phyloP scores from a whole-genome alignment of 148 eudicot species.

The Nyssa sinensis region DNA sequence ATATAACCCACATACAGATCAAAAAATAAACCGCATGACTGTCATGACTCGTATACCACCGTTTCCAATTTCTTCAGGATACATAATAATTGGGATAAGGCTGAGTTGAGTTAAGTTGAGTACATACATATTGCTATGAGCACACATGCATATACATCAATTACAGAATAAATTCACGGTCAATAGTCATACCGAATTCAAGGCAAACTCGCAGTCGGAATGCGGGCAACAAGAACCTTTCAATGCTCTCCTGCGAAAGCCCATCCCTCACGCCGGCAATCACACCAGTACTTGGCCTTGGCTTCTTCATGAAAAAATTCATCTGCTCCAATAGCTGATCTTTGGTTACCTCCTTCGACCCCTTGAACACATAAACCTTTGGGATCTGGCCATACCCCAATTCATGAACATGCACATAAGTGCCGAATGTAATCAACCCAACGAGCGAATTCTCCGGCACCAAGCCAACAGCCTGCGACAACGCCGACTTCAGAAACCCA shows the following conservation, averaged over 20 bases:
- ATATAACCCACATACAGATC: no score
- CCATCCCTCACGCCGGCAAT: conserved; percentile 90
- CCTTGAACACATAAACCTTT: conserved; percentile 82
- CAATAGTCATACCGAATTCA: conserved; percentile 64
- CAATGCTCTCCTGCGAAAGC: conserved; percentile 67
- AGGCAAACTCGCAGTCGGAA: conserved; percentile 83
- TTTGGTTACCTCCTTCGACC: conserved; percentile 74
- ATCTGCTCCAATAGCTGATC: conserved; percentile 89
- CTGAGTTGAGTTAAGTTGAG: no score
- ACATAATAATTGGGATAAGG: background rate
- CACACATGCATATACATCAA: no score
- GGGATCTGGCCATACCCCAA: conserved; percentile 77
- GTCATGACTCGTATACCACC: background rate
- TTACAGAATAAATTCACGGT: background rate
- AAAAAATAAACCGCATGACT: background rate
- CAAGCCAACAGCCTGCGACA: conserved; percentile 70
- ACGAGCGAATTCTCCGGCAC: conserved; percentile 69
- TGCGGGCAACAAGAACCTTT: conserved; percentile 77
- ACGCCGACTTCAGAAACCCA: conserved; percentile 52
- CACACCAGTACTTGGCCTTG: conserved; percentile 64
- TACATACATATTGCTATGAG: no score
- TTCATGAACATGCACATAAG: conserved; percentile 75
- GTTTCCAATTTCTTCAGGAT: background rate
- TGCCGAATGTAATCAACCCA: conserved; percentile 87
- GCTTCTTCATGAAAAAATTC: conserved; percentile 64